Evolutionary conservation across 495 filamentous ascomycete species (phyloP).

Genomic region (Schizothecium vesticola): DNA sequence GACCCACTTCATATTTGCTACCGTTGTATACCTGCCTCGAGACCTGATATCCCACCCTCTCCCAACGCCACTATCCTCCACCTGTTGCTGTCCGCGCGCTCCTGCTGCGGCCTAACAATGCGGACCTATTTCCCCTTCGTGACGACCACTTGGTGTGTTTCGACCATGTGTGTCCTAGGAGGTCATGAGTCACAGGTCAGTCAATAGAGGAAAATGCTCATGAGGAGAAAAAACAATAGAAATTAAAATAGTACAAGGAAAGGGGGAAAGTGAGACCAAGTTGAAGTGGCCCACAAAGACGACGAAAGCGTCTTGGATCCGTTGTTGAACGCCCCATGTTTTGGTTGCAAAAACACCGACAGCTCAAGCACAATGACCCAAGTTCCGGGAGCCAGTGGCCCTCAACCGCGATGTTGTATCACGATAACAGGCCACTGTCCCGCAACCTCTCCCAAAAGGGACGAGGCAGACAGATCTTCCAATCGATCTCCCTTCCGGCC

Average conservation of each 20-base stretch:
- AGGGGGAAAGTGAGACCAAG: constrained; percentile 48
- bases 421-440: constrained; percentile 28
- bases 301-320: constrained; percentile 65
- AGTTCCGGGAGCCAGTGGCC: constrained; percentile 35
- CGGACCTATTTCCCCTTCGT: background rate
- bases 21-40: background rate
- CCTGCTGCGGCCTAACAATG: background rate
- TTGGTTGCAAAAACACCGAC: constrained; percentile 78
- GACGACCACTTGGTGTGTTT: background rate
- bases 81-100: background rate
- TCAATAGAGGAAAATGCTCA: constrained; percentile 5
- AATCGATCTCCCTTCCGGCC: constrained; percentile 22
- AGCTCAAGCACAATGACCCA: constrained; percentile 49
- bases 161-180: background rate
- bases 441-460: constrained; percentile 25
- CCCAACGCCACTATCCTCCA: background rate
- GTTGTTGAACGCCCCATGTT: constrained; percentile 73
- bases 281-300: constrained; percentile 65
- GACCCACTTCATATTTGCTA: background rate
- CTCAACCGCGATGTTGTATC: constrained; percentile 46
- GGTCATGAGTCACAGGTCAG: background rate
- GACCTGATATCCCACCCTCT: background rate
- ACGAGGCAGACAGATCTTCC: constrained; percentile 30
- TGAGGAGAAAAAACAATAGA: constrained; percentile 17
- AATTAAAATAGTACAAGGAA: constrained; percentile 26